Base-by-base conservation (phyloP, 2,329 filamentous ascomycete species). In the Beauveria varroae region DNA sequence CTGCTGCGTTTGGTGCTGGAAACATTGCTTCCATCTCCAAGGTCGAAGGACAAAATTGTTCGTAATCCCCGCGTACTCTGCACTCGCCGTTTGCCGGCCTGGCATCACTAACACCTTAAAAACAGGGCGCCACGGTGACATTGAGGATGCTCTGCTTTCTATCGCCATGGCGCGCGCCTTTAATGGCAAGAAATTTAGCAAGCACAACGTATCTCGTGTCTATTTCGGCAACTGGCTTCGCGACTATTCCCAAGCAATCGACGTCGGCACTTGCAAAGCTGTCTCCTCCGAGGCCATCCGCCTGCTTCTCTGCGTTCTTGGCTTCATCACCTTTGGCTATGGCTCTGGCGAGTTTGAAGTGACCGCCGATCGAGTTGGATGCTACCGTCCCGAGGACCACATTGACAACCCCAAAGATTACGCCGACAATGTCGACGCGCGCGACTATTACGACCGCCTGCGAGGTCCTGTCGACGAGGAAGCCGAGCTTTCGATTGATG, bases 191-290 rank as follows among this genome's bases (percentile, higher is more conserved):
- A 96, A 93, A 70, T 96, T 96, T 76, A 86, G 84, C 79, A 95
- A 95, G 78, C 84, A 96, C 70, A 89, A 87, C 71, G 89, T 96
- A 64, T 90, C 93, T 65, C 86, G 92, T 64, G 90, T 96, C 65
- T 97, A 97, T 79, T 97, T 97, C 78, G 93, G 93, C 65, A 97
- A 96, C 79, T 96, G 93, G 93, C 84, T 96, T 40, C 85, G 83
- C 63, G 93, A 97, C 75, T 97, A 97, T 76, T 95, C 90, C 58
- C 93, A 97, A 75, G 93, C 92, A 64, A 90, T 96, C 68, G 93
- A 97, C 73, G 90, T 96, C 55, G 93, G 91, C 64, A 96, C 91
- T 4, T 85, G 96, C 76, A 96, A 96, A 78, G 85, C 88, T 68
- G 92, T 97, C 65, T 93, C 90, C 61, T 88, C 91, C 57, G 91